Base-by-base conservation (phyloP, 805 yeast species). In the Diddensiella transvaalensis region DNA sequence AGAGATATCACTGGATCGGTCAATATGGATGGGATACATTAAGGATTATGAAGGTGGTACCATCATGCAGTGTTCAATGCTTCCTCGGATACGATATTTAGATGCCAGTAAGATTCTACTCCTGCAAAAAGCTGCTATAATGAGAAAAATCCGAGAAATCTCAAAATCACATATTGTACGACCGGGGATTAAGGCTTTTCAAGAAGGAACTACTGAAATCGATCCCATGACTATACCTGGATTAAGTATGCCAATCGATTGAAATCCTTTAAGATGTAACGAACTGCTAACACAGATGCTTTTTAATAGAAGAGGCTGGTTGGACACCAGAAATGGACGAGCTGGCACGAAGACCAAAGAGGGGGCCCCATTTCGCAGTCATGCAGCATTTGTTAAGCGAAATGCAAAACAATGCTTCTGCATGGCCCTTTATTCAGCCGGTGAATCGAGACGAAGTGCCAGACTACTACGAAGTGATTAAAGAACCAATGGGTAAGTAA, bases 1-100 rank as follows among this genome's bases (percentile, higher is more conserved):
- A 65, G 97, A 91, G 52, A 86, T 93, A 33, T 77, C 96, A 4
- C 75, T 93, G 48, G 93, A 91, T 32, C 85, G 83, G 55, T 78
- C 80, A 44, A 76, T 83, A 29, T 93, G 99, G 99, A 87, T 88
- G 93, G 99, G 99, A 2, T 93, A 93, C 67, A 93, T 93, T 62
- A 93, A 93, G 67, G 99, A 93, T 71, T 93, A 93, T 68, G 99
- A 93, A 69, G 99, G 99, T 22, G 99, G 98, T 59, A 93, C 99
- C 0, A 71, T 93, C 52, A 91, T 93, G 97, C 98, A 93, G 70
- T 93, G 99, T 64, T 70, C 91, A 0, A 90, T 91, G 95, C 72
- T 93, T 45, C 97, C 97, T 0, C 74, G 80, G 43, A 82, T 88
- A 49, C 78, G 98, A 56, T 93, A 93, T 66, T 71, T 93, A 44